Evolutionary conservation across 2,329 filamentous ascomycete genomes (phyloP).

Genomic region (Mycocentrospora acerina): DNA sequence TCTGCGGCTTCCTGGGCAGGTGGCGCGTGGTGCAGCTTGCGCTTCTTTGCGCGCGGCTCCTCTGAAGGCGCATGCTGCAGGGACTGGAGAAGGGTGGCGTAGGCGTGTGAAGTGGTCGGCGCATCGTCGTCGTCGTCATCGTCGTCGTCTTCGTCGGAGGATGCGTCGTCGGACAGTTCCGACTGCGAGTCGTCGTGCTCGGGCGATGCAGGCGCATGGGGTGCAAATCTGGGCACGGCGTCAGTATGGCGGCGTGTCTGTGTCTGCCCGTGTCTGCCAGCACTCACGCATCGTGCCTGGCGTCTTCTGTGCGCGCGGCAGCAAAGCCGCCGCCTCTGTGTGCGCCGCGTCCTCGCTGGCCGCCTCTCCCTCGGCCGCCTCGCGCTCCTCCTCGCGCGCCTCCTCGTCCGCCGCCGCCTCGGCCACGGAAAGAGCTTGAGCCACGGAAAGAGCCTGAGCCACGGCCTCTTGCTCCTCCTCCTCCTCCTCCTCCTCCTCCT

Average conservation of each 20-base stretch:
- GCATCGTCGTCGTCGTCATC: slow-evolving; percentile 24
- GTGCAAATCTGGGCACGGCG: background rate
- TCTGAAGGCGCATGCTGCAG: slow-evolving; percentile 46
- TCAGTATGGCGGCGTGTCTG: slow-evolving; percentile 13
- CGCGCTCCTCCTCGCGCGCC: slow-evolving; percentile 8
- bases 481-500: slow-evolving; percentile 28
- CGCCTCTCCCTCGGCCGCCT: slow-evolving; percentile 32
- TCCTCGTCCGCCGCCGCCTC: slow-evolving; percentile 20
- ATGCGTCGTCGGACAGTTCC: slow-evolving; percentile 23
- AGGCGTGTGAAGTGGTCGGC: slow-evolving; percentile 46
- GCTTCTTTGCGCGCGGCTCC: slow-evolving; percentile 54
- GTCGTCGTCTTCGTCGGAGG: slow-evolving; percentile 32
- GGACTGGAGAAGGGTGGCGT: slow-evolving; percentile 59
- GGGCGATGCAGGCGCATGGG: slow-evolving; percentile 11
- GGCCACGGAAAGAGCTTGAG: no score
- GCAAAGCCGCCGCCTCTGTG: slow-evolving; percentile 28
- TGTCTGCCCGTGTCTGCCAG: slow-evolving; percentile 6
- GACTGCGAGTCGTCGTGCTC: slow-evolving; percentile 22
- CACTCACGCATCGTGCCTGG: slow-evolving; percentile 35
- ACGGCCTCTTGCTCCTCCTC: slow-evolving; percentile 23
- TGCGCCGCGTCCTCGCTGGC: background rate
- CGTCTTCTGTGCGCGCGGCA: slow-evolving; percentile 30
- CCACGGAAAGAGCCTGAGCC: no score
- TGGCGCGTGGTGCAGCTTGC: slow-evolving; percentile 49
- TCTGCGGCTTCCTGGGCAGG: background rate